phyloP scores from a whole-genome alignment of 1,139 yeast species.

The Arxiozyma heterogenica region DNA sequence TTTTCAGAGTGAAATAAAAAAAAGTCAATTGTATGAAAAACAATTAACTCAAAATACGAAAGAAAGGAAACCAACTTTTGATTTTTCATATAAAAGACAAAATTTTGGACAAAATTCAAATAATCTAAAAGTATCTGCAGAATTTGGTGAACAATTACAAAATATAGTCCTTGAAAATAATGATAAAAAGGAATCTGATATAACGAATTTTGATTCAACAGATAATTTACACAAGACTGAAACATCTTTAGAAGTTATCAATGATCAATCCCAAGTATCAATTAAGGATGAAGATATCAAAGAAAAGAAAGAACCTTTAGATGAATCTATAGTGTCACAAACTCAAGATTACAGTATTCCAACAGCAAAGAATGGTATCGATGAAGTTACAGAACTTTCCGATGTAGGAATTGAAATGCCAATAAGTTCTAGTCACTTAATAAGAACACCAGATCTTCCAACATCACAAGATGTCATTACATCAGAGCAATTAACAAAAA shows the following conservation, averaged over 20 bases:
- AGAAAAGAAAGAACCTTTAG: not conserved
- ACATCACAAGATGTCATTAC: not conserved
- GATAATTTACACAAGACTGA: not conserved
- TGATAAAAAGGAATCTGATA: not conserved
- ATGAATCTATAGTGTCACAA: not conserved
- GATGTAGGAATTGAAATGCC: not conserved
- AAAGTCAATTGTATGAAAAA: too few relatives aligned
- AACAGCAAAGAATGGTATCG: not conserved
- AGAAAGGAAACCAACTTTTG: conserved; percentile 6
- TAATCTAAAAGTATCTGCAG: conserved; percentile 22
- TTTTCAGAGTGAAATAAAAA: not conserved
- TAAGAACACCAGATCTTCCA: conserved; percentile 2
- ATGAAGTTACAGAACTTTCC: not conserved
- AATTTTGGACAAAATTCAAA: conserved; percentile 26
- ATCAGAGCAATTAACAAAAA: not conserved
- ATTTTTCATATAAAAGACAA: conserved; percentile 20
- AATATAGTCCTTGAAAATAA: conserved; percentile 10
- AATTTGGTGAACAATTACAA: conserved; percentile 21
- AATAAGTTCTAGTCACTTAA: not conserved
- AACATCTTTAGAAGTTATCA: not conserved
- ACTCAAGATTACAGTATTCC: not conserved
- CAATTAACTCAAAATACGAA: not conserved
- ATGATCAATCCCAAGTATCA: conserved; percentile 1
- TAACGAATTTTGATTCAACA: not conserved
- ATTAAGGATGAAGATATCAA: not conserved